These are phyloP conservation scores for Penicillium sp. DNA, from an alignment of 2,329 filamentous ascomycete species.

Conservation along the genomic window DNA sequence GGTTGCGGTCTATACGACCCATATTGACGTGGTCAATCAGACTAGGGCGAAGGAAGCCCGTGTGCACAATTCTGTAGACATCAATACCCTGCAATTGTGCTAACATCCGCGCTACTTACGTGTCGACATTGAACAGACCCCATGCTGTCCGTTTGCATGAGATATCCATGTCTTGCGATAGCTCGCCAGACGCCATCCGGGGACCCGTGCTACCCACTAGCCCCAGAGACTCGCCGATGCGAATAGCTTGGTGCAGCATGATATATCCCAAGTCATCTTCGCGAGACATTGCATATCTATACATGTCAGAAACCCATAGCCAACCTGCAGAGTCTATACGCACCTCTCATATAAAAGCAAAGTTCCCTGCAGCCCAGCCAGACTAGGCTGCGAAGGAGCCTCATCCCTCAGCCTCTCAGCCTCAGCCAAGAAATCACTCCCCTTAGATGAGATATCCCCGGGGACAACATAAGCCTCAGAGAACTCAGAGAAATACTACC, in stretches of 20 bases:
- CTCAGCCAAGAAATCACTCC: constrained; percentile 38
- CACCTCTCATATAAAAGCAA: constrained; percentile 41
- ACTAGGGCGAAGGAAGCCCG: constrained; percentile 38
- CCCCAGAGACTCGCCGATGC: constrained; percentile 36
- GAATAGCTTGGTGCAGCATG: constrained; percentile 40
- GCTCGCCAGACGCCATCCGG: constrained; percentile 21
- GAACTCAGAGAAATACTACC: constrained; percentile 42
- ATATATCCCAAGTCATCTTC: constrained; percentile 40
- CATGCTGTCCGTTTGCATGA: constrained; percentile 37
- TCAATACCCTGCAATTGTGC: not conserved
- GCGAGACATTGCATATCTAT: constrained; percentile 39
- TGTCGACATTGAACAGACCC: constrained; percentile 43
- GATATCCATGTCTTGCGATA: constrained; percentile 33
- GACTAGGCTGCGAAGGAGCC: constrained; percentile 24
- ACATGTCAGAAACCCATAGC: not conserved
- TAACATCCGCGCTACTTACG: constrained; percentile 27
- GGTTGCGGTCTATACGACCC: constrained; percentile 18
- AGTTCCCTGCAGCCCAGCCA: constrained; percentile 37
- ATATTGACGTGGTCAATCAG: constrained; percentile 38
- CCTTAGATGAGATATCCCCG: constrained; percentile 40
- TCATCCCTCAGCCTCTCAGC: constrained; percentile 34
- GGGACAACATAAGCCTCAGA: constrained; percentile 41
- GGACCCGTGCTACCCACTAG: constrained; percentile 31
- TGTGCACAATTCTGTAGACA: constrained; percentile 33
- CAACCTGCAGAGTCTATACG: not conserved